Evolutionary conservation across 1,139 yeast genomes (phyloP).

Genomic region (Zygosaccharomyces pseudobailii): DNA sequence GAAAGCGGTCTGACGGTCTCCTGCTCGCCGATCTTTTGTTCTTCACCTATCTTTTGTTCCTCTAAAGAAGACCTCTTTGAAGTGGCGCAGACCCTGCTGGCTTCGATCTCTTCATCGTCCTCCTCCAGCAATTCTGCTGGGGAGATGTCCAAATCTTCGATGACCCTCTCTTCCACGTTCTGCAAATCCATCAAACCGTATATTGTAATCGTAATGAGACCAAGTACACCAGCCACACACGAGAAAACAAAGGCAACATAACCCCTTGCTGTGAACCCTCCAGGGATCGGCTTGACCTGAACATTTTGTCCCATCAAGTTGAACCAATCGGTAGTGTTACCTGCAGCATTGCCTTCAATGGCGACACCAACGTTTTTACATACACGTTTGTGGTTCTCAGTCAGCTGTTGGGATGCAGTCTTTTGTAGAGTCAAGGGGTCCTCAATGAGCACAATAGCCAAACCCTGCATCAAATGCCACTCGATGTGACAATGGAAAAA

Average conservation of each 20-base stretch:
- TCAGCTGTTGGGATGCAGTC: constrained; percentile 42
- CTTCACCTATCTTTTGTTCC: not conserved
- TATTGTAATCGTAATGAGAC: constrained; percentile 67
- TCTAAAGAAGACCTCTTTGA: not conserved
- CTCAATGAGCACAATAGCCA: constrained; percentile 69
- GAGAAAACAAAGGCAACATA: constrained; percentile 83
- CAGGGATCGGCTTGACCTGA: constrained; percentile 63
- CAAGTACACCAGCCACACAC: constrained; percentile 70
- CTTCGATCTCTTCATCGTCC: constrained; percentile 4
- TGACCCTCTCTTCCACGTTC: constrained; percentile 51
- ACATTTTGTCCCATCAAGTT: constrained; percentile 69
- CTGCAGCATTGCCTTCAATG: constrained; percentile 81
- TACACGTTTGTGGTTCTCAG: constrained; percentile 53
- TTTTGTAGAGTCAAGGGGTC: constrained; percentile 64
- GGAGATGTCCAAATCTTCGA: constrained; percentile 39
- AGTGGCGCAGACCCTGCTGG: not conserved
- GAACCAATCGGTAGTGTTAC: constrained; percentile 43
- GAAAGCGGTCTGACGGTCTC: not conserved
- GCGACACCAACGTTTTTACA: constrained; percentile 53
- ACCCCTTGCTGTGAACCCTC: constrained; percentile 87
- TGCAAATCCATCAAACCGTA: constrained; percentile 79
- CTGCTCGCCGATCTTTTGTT: not conserved
- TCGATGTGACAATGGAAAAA: constrained; percentile 92
- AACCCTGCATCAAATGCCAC: constrained; percentile 90
- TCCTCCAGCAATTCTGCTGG: constrained; percentile 12